phyloP scores from a whole-genome alignment of 768 basidiomycete species.

The Xerocomellus amylosporus region DNA sequence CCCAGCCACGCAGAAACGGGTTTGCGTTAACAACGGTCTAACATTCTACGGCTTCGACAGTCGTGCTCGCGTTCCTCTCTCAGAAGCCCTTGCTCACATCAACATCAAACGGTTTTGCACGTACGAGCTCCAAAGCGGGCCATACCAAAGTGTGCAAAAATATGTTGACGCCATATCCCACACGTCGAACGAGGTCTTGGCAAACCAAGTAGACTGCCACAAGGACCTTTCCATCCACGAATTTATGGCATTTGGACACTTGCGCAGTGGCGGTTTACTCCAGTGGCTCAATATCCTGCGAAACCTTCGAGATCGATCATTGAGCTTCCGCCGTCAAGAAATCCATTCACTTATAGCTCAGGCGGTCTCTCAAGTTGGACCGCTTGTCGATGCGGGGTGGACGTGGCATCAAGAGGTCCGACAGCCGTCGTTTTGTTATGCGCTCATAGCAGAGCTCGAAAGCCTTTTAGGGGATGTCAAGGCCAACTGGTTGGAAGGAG shows the following conservation, averaged over 20 bases:
- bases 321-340: constrained; percentile 39
- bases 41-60: constrained; percentile 31
- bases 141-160: constrained; percentile 37
- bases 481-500: constrained; percentile 40
- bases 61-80: not conserved
- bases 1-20: constrained; percentile 8
- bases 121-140: constrained; percentile 28
- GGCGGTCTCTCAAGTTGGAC: constrained; percentile 43
- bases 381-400: not conserved
- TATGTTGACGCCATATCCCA: constrained; percentile 15
- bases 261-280: constrained; percentile 44
- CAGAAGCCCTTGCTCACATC: not conserved
- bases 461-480: constrained; percentile 28
- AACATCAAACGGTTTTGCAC: constrained; percentile 17
- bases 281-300: constrained; percentile 52
- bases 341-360: constrained; percentile 44
- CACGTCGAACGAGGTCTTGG: constrained; percentile 23
- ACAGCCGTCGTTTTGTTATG: constrained; percentile 10
- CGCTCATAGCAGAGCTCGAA: constrained; percentile 35
- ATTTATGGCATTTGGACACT: constrained; percentile 18
- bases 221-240: constrained; percentile 38
- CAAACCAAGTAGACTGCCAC: constrained; percentile 42
- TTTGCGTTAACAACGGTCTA: constrained; percentile 33
- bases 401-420: constrained; percentile 13
- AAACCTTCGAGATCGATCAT: constrained; percentile 35